Conservation (phyloP, 192 early-diverging fungal genomes). For the Spizellomyces sp. region DNA sequence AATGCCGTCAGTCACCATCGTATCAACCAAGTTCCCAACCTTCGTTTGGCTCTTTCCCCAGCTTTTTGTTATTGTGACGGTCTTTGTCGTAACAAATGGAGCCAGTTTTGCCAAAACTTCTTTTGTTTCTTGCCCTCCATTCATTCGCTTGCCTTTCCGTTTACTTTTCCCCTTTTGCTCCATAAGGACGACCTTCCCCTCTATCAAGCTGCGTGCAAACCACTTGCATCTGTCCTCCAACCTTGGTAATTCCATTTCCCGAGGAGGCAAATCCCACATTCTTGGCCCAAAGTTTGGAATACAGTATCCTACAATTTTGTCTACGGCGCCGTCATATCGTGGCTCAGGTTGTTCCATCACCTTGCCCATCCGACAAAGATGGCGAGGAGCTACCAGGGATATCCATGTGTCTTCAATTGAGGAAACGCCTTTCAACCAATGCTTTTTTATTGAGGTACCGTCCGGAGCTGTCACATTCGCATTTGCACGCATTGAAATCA, state of each 20-base stretch:
- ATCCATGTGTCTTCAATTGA: slow-evolving; percentile 81
- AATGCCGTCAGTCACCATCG: slow-evolving; percentile 33
- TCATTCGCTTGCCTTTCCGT: slow-evolving; percentile 12
- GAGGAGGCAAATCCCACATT: slow-evolving; percentile 53
- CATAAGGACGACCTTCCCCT: slow-evolving; percentile 45
- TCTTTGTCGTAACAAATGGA: slow-evolving; percentile 43
- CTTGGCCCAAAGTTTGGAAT: slow-evolving; percentile 54
- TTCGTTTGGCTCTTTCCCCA: slow-evolving; percentile 49
- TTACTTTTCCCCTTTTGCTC: slow-evolving; percentile 11
- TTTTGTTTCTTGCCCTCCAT: slow-evolving; percentile 13
- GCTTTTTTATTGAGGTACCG: slow-evolving; percentile 48
- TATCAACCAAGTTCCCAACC: slow-evolving; percentile 36
- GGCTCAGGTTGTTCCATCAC: slow-evolving; percentile 77
- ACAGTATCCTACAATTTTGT: slow-evolving; percentile 45
- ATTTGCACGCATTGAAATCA: slow-evolving; percentile 64
- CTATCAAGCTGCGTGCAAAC: slow-evolving; percentile 55
- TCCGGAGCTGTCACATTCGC: slow-evolving; percentile 45
- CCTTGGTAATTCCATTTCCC: slow-evolving; percentile 41
- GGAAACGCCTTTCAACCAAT: slow-evolving; percentile 77
- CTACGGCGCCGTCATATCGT: slow-evolving; percentile 53
- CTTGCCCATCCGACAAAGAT: slow-evolving; percentile 73
- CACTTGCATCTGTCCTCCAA: slow-evolving; percentile 28
- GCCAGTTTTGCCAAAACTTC: slow-evolving; percentile 26
- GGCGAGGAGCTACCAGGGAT: slow-evolving; percentile 67
- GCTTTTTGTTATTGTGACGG: slow-evolving; percentile 46